phyloP scores from a whole-genome alignment of 805 yeast species.

The Hyphopichia homilentoma region DNA sequence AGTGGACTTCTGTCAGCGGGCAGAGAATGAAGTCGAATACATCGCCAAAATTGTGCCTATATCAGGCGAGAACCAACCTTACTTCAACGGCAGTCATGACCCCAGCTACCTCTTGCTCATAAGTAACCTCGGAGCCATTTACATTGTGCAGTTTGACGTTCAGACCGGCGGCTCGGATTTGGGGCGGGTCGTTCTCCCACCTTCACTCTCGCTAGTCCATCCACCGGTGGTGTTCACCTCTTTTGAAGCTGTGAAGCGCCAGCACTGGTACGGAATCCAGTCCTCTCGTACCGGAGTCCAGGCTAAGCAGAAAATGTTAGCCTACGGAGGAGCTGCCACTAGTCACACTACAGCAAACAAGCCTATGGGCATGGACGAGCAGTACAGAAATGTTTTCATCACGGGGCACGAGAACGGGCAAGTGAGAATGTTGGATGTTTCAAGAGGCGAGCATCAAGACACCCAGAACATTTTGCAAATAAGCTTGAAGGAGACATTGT shows the following conservation, averaged over 20 bases:
- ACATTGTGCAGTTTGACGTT: slow-evolving; percentile 53
- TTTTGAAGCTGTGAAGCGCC: slow-evolving; percentile 51
- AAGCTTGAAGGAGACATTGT: slow-evolving; percentile 30
- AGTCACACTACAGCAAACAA: slow-evolving; percentile 27
- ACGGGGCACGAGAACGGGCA: slow-evolving; percentile 88
- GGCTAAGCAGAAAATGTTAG: slow-evolving; percentile 42
- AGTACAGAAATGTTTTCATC: slow-evolving; percentile 51
- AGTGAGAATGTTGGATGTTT: slow-evolving; percentile 79
- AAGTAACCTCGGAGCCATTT: slow-evolving; percentile 61
- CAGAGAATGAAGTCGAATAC: slow-evolving; percentile 19
- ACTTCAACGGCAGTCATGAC: slow-evolving; percentile 74
- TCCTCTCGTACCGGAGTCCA: slow-evolving; percentile 34
- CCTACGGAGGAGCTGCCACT: slow-evolving; percentile 79
- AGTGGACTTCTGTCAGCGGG: slow-evolving; percentile 15
- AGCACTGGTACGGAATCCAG: slow-evolving; percentile 79
- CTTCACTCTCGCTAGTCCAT: slow-evolving; percentile 72
- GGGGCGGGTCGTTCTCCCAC: slow-evolving; percentile 56
- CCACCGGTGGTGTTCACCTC: slow-evolving; percentile 61
- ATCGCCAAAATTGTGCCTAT: slow-evolving; percentile 28
- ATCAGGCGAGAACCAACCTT: slow-evolving; percentile 52
- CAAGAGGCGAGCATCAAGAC: slow-evolving; percentile 57
- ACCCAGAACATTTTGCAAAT: slow-evolving; percentile 29
- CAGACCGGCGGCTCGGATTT: slow-evolving; percentile 15
- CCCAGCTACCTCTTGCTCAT: slow-evolving; percentile 63
- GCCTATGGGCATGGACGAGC: slow-evolving; percentile 32